Percentiles rank a stretch among this genome's conserved stretches.
Conservation (phyloP, 192 early-diverging fungal species). For the Fimicolochytrium jonesii region DNA sequence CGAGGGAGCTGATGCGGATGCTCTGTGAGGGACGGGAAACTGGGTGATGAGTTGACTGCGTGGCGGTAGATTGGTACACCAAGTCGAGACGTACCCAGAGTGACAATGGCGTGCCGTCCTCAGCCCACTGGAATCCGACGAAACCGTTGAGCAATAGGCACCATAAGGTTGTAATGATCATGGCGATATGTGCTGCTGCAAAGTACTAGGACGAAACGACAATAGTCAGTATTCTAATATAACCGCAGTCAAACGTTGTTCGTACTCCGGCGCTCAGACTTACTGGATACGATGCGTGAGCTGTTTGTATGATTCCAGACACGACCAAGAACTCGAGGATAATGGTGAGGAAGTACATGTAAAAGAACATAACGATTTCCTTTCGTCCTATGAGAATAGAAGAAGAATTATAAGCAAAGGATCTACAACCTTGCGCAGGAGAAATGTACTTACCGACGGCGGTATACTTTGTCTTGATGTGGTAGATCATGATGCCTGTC, state of each 20-base stretch:
- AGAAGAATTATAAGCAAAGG: not conserved
- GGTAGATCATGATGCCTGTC: slow-evolving; percentile 98
- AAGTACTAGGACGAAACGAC: slow-evolving; percentile 60
- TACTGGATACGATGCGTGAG: slow-evolving; percentile 43
- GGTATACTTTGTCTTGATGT: slow-evolving; percentile 97
- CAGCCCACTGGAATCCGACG: slow-evolving; percentile 94
- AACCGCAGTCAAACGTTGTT: not conserved
- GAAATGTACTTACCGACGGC: slow-evolving; percentile 74
- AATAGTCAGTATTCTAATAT: not conserved
- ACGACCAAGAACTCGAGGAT: slow-evolving; percentile 87
- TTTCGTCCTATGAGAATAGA: slow-evolving; percentile 68
- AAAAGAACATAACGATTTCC: slow-evolving; percentile 99
- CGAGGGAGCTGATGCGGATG: slow-evolving; percentile 76
- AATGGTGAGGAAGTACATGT: slow-evolving; percentile 82
- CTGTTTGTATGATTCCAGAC: slow-evolving; percentile 87
- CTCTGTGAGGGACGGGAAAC: slow-evolving; percentile 62
- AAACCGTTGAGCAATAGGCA: slow-evolving; percentile 91
- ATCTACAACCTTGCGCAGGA: slow-evolving; percentile 12
- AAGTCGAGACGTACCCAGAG: slow-evolving; percentile 73
- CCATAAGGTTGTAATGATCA: slow-evolving; percentile 86
- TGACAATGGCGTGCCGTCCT: slow-evolving; percentile 90
- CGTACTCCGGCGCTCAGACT: too few relatives aligned
- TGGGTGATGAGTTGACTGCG: not conserved
- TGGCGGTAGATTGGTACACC: not conserved
- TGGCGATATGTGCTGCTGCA: slow-evolving; percentile 72